Base-by-base conservation (phyloP, 2,329 filamentous ascomycete species). In the Neonectria magnoliae region DNA sequence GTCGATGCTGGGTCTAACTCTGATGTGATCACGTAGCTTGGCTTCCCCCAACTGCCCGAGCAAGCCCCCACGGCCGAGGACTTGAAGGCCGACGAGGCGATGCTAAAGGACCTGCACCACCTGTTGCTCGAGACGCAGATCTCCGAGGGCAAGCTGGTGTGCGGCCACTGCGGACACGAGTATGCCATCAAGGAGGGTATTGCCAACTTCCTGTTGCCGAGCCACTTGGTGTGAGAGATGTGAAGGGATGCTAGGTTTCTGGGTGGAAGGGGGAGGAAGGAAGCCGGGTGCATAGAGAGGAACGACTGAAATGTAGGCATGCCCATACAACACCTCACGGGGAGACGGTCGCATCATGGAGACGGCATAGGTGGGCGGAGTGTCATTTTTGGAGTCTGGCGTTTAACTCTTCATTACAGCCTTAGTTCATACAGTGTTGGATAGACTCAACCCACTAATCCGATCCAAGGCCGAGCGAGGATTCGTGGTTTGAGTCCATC, bases 181-280 rank as follows among this genome's bases (percentile, higher is more conserved):
- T 99, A 98, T 80, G 90, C 90, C 64, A 91, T 99, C 68, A 94
- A 96, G 77, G 95, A 99, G 81, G 96, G 96, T 5, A 97, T 98
- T 78, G 93, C 94, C 64, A 98, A 98, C 80, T 99, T 99, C 76
- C 81, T 99, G 76, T 81, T 99, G 71, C 96, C 96, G 13, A 96
- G 92, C 74, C 96, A 99, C 83, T 81, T 99, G 79, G 96, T 94
- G 51, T 89, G 77, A 41, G 45, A 31, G 36, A 13, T 27, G 18
- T 13, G 48, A 27, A 36, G n/a, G 47, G 36, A 31, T 33, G 16
- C 47, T 41, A 33, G 18, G 13, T n/a, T 45, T 33, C 29, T 16
- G 38, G 20, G 27, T 33, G 25, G n/a, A 4, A 14, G 8, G 10
- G 38, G 44, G 18, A 29, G 20, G 38, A 33, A 25, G 5, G 33